Base-by-base conservation (phyloP, 2,329 filamentous ascomycete genomes). In the Periconia digitata region DNA sequence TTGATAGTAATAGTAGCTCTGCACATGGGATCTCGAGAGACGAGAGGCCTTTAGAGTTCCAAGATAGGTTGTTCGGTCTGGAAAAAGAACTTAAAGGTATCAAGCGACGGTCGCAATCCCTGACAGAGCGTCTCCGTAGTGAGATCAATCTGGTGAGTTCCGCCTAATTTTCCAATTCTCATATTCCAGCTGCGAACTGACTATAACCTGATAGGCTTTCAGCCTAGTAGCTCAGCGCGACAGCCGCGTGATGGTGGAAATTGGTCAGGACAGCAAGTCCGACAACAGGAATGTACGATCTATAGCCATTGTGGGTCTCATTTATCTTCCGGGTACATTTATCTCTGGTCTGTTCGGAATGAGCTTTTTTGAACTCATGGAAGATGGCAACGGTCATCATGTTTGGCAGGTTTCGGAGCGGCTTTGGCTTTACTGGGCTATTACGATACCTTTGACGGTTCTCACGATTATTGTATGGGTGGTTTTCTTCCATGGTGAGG, bases 401-500 rank as follows among this genome's bases (percentile, higher is more conserved):
- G 21, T 13, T 15, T 49, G 50, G 50, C 20, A 37, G 8, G 46
- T 49, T 3, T 52, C 50, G 1, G 16, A 37, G n/a, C 48, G 40
- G 40, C 40, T 52, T 29, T 49, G 46, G 50, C 32, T 51, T 4
- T 51, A 51, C 38, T 51, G 45, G 49, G 49, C 40, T 16, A 41
- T 51, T 34, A 46, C 45, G 13, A 32, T 51, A 17, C 49, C 49
- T 6, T 20, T 51, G 29, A 51, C 49, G 29, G 15, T 46, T 32
- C 22, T 43, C 40, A 48, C 49, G 10, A 45, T 51, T 12, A 2
- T 37, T 13, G 8, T 44, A 7, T 44, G 42, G 42, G 42, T 44
- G 22, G 13, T 37, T 16, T 32, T 21, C 6, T 44, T 44, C 15
- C 34, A 44, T 37, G 42, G 39, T 15, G 15, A 27, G 8, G 21